Evolutionary conservation across 768 basidiomycete species (phyloP), one percentile per base, ranked within the genome.

Genomic region (Dictyophora rubrovolvata): DNA sequence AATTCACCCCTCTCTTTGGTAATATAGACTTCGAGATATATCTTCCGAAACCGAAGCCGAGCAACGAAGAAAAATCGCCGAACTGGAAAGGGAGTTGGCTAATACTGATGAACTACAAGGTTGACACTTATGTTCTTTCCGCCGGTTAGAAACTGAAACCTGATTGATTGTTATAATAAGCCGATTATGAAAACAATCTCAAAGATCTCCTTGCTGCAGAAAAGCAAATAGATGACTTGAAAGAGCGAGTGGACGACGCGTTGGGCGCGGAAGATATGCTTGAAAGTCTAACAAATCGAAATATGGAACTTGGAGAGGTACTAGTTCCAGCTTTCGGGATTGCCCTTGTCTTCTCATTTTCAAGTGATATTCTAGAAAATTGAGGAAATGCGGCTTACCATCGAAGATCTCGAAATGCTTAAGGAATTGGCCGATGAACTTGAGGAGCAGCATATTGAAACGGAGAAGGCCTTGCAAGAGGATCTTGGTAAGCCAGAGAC

Each of bases 371-470:
- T 14, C n/a, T 65, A 94, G 90, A 94, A 93, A 83, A 93, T 97
- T 63, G 96, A 98, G 69, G 93, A 97, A 71, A 94, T 97, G 89
- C 82, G 92, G 12, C 86, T 91, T 56, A 90, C 89, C 0, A 92
- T 98, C 56, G 95, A 98, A 69, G 96, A 99, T 66, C 82, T 97
- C 3, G 96, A 99, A 68, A 84, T 93, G 11, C 81, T 99, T 47
- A 90, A 94, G 68, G 96, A 98, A 66, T 85, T 99, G 52, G 92
- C 87, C 58, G 95, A 99, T 62, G 96, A 99, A 72, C 79, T 99
- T 2, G 96, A 98, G 70, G 94, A 98, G 71, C 93, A 91, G 65
- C 95, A 98, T 63, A 69, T 89, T 1, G 95, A 96, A 70, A 90
- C 93, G 0, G 95, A 97, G 73, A 93, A 90, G 69, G 81, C 85